Evolutionary conservation across 2,329 filamentous ascomycete genomes (phyloP).

Genomic region (Daldinia sp.): DNA sequence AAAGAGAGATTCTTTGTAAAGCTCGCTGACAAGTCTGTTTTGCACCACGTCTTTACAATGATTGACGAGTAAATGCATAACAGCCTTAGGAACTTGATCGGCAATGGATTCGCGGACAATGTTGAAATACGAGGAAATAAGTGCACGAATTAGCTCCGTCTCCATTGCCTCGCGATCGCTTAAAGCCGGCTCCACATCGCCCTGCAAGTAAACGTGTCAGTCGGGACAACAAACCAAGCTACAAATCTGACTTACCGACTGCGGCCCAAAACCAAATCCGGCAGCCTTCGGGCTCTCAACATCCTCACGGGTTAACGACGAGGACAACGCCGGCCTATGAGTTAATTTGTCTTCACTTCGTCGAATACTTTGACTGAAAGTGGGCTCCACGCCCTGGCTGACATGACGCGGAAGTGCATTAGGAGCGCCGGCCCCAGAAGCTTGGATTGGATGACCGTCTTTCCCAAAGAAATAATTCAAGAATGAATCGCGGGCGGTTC

Average conservation of each 20-base stretch:
- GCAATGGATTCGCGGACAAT: slow-evolving; percentile 99
- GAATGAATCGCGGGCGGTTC: slow-evolving; percentile 85
- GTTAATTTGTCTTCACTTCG: slow-evolving; percentile 68
- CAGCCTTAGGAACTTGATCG: slow-evolving; percentile 96
- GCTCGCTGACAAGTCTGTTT: slow-evolving; percentile 91
- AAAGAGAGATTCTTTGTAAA: slow-evolving; percentile 92
- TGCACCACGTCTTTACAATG: slow-evolving; percentile 98
- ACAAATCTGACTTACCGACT: slow-evolving; percentile 63
- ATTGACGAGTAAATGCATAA: slow-evolving; percentile 98
- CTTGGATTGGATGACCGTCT: slow-evolving; percentile 69
- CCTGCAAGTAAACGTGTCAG: slow-evolving; percentile 49
- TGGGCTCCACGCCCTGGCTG: slow-evolving; percentile 80
- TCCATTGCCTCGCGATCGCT: slow-evolving; percentile 97
- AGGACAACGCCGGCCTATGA: slow-evolving; percentile 57
- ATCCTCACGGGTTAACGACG: slow-evolving; percentile 42
- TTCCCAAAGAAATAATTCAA: slow-evolving; percentile 99
- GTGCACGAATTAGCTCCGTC: slow-evolving; percentile 93
- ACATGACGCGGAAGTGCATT: slow-evolving; percentile 68
- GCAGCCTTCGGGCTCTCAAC: slow-evolving; percentile 49
- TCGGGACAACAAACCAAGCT: slow-evolving; percentile 15
- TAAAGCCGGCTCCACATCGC: slow-evolving; percentile 79
- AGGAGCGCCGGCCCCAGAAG: slow-evolving; percentile 52
- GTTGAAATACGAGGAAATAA: slow-evolving; percentile 99
- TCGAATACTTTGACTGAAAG: slow-evolving; percentile 83
- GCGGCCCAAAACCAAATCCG: slow-evolving; percentile 57